Evolutionary conservation across 257 asterid species (phyloP).

Genomic region (Schizonepeta tenuifolia): DNA sequence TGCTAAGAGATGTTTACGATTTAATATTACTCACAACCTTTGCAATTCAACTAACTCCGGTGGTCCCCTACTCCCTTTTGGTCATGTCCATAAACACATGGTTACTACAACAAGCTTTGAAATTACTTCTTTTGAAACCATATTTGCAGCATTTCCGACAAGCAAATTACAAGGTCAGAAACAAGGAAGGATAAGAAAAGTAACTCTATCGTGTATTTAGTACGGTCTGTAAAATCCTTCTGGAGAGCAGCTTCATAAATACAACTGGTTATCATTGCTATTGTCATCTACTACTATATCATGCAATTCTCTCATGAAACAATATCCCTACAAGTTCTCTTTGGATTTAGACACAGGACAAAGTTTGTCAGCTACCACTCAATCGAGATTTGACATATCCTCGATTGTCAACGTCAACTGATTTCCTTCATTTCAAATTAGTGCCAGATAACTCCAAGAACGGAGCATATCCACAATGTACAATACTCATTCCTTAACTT

Average conservation of each 20-base stretch:
- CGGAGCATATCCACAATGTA: neutral
- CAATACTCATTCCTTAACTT: neutral
- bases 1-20: neutral
- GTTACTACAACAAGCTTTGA: neutral
- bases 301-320: neutral
- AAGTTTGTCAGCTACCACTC: neutral
- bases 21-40: too few relatives aligned
- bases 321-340: neutral
- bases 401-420: neutral
- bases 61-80: neutral
- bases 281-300: neutral
- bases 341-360: neutral
- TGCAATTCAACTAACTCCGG: neutral
- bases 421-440: neutral
- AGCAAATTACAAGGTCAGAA: neutral
- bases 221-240: neutral
- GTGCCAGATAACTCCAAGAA: neutral
- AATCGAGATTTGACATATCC: conserved; percentile 2
- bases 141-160: neutral
- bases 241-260: neutral
- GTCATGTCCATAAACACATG: neutral
- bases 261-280: neutral
- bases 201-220: neutral
- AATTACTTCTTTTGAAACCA: neutral
- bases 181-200: neutral